Evolutionary conservation across 2,329 filamentous ascomycete species (phyloP).

Genomic region (Exophiala alcalophila): DNA sequence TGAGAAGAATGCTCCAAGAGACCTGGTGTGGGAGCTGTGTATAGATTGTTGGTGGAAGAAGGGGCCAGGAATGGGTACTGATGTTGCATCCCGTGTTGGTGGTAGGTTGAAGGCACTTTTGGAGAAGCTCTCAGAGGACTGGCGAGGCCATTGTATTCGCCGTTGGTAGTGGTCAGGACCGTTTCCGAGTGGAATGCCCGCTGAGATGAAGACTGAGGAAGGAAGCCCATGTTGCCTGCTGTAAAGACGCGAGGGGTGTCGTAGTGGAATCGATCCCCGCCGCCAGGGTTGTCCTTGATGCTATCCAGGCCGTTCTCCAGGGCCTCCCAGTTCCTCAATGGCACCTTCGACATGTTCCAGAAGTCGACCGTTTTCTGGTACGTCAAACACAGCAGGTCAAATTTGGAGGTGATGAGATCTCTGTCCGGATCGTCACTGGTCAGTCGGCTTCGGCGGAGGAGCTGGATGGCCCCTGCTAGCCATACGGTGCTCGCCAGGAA

Average conservation of each 20-base stretch:
- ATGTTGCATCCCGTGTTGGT: too few relatives aligned
- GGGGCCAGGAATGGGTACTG: too few relatives aligned
- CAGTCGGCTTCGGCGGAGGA: slow-evolving; percentile 26
- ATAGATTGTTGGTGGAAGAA: not conserved
- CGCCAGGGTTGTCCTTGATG: not conserved
- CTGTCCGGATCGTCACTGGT: slow-evolving; percentile 1
- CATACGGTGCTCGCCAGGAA: slow-evolving; percentile 37
- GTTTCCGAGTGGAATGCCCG: too few relatives aligned
- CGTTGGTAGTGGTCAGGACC: too few relatives aligned
- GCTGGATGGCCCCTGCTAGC: slow-evolving; percentile 35
- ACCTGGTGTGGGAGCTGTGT: not conserved
- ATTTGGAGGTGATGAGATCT: slow-evolving; percentile 22
- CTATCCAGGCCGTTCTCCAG: slow-evolving; percentile 23
- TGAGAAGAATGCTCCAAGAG: too few relatives aligned
- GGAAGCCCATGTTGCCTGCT: not conserved
- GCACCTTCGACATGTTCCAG: slow-evolving; percentile 32
- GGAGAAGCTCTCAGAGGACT: too few relatives aligned
- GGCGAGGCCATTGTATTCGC: too few relatives aligned
- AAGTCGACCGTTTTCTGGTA: slow-evolving; percentile 33
- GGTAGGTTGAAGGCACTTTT: too few relatives aligned
- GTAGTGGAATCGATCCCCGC: not conserved
- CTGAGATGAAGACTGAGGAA: too few relatives aligned
- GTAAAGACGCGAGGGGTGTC: slow-evolving; percentile 1
- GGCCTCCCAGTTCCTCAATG: slow-evolving; percentile 32
- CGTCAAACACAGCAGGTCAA: slow-evolving; percentile 28